Evolutionary conservation across 768 basidiomycete genomes (phyloP).

Genomic region (Ramaria rubella): DNA sequence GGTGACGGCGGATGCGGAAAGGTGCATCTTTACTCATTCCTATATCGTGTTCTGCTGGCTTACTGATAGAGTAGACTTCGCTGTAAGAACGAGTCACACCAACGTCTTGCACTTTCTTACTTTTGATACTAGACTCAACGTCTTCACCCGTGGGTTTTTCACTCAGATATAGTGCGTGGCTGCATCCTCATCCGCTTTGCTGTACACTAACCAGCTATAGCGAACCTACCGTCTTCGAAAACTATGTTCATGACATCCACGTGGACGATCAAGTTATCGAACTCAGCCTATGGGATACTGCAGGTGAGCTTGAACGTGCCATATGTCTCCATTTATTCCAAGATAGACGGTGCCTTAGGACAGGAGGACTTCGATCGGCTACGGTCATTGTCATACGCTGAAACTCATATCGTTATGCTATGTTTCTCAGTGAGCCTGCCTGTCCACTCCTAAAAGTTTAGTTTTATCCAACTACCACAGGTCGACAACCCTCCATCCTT

Average conservation of each 20-base stretch:
- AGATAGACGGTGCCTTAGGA: conserved; percentile 43
- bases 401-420: conserved; percentile 93
- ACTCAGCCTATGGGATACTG: conserved; percentile 95
- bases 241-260: conserved; percentile 85
- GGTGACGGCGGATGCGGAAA: conserved; percentile 93
- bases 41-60: conserved; percentile 5
- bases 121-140: conserved; percentile 57
- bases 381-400: conserved; percentile 91
- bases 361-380: conserved; percentile 95
- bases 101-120: conserved; percentile 20
- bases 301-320: conserved; percentile 48
- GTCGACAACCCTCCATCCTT: conserved; percentile 93
- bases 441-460: not conserved
- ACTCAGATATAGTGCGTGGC: conserved; percentile 81
- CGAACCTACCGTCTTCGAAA: conserved; percentile 95
- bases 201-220: conserved; percentile 30
- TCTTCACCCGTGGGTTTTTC: conserved; percentile 88
- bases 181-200: not conserved
- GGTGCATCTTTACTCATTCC: conserved; percentile 28
- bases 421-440: conserved; percentile 76
- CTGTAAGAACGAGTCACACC: not conserved
- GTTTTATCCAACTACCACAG: conserved; percentile 31
- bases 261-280: conserved; percentile 87
- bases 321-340: conserved; percentile 24
- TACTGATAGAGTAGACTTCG: conserved; percentile 10